Conservation (phyloP, 2,329 filamentous ascomycete species). For the Zymoseptoria pseudotritici region DNA sequence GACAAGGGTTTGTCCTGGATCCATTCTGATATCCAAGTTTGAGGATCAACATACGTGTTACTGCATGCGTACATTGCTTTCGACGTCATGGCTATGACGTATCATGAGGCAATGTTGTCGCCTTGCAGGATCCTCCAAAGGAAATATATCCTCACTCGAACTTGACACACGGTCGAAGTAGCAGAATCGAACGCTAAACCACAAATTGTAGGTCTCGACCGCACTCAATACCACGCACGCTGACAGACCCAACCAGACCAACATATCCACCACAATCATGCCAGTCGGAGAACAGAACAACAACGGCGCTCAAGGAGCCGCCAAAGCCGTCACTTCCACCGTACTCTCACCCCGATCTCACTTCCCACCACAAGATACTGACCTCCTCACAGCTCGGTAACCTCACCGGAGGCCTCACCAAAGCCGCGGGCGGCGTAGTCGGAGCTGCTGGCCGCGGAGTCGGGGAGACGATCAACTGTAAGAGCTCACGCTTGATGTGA, state of each 20-base stretch:
- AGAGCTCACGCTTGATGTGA: not conserved
- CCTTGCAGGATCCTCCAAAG: not conserved
- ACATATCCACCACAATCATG: constrained; percentile 10
- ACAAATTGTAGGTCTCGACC: not conserved
- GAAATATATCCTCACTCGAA: not conserved
- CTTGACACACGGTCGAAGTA: not conserved
- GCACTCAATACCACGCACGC: not conserved
- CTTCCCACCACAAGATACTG: not conserved
- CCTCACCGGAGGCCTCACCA: constrained; percentile 46
- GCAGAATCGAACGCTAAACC: not conserved
- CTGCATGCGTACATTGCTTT: not conserved
- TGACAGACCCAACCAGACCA: constrained; percentile 1
- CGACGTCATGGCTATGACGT: constrained; percentile 2
- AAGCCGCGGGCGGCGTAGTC: constrained; percentile 47
- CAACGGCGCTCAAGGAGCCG: constrained; percentile 22
- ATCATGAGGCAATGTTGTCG: not conserved
- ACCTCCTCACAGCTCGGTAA: constrained; percentile 36
- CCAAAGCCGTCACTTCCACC: constrained; percentile 29
- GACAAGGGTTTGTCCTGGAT: too few relatives aligned
- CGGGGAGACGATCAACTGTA: constrained; percentile 39
- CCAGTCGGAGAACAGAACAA: constrained; percentile 10
- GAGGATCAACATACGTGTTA: not conserved
- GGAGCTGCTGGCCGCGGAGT: constrained; percentile 40
- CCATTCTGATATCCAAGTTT: not conserved
- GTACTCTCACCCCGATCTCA: constrained; percentile 7